Percentiles rank a stretch among this genome's conserved stretches.
These are phyloP conservation scores for Zoysia japonica DNA, from an alignment of 176 grass and related monocot genomes.

Conservation along the genomic window DNA sequence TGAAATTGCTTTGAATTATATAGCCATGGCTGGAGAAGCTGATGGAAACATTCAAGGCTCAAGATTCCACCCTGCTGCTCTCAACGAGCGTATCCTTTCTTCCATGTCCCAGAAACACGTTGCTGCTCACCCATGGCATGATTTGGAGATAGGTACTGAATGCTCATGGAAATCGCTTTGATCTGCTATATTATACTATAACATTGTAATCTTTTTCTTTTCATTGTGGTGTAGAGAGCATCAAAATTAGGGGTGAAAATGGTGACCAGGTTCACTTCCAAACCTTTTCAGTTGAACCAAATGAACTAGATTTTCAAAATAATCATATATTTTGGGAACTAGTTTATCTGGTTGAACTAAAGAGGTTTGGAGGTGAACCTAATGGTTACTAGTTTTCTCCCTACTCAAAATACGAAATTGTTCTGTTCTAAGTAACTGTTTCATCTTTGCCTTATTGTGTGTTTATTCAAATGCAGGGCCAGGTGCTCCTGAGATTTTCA, in stretches of 20 bases:
- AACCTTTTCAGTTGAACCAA: too few relatives aligned
- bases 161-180: neutral
- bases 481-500: constrained; percentile 87
- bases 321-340: too few relatives aligned
- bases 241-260: neutral
- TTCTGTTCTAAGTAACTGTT: neutral
- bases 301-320: too few relatives aligned
- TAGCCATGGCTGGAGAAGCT: constrained; percentile 74
- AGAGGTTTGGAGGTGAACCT: too few relatives aligned
- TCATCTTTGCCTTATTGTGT: constrained; percentile 27
- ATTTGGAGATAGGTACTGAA: constrained; percentile 84
- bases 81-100: constrained; percentile 89
- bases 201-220: constrained; percentile 13
- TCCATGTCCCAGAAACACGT: constrained; percentile 80
- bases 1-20: constrained; percentile 27
- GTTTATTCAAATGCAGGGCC: constrained; percentile 64
- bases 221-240: constrained; percentile 1
- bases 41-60: constrained; percentile 42
- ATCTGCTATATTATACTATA: constrained; percentile 23
- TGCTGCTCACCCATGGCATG: constrained; percentile 97
- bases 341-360: too few relatives aligned
- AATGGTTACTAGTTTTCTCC: too few relatives aligned
- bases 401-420: neutral
- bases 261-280: too few relatives aligned
- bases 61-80: constrained; percentile 44